These are phyloP conservation scores for Podila epicladia DNA, from an alignment of 192 early-diverging fungal species.

Conservation along the genomic window DNA sequence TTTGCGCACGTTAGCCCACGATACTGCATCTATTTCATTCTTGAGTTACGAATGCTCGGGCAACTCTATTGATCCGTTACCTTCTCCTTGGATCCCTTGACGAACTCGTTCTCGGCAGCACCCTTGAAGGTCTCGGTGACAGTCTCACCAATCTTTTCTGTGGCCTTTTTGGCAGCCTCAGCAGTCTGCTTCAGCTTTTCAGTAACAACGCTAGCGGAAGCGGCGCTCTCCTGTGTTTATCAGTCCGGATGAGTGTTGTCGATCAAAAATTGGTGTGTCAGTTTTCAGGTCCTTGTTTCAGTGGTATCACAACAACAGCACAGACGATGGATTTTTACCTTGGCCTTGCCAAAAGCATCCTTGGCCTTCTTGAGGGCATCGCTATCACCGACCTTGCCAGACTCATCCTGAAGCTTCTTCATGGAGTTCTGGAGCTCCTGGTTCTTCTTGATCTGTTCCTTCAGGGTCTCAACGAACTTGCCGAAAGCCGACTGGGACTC, in stretches of 20 bases:
- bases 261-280: background rate
- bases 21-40: too few species aligned
- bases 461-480: constrained; percentile 88
- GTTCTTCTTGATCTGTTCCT: constrained; percentile 94
- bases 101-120: constrained; percentile 78
- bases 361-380: constrained; percentile 91
- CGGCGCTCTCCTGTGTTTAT: constrained; percentile 49
- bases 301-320: background rate
- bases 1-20: too few species aligned
- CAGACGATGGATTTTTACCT: constrained; percentile 53
- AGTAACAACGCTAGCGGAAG: constrained; percentile 44
- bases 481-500: constrained; percentile 49
- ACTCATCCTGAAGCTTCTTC: constrained; percentile 87
- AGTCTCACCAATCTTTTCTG: constrained; percentile 71
- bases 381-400: constrained; percentile 83
- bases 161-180: constrained; percentile 76
- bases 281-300: background rate
- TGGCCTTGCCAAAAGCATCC: constrained; percentile 69
- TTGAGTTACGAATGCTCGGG: too few species aligned
- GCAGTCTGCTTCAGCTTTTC: constrained; percentile 67
- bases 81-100: constrained; percentile 80
- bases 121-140: constrained; percentile 73
- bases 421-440: constrained; percentile 92
- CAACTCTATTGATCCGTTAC: constrained; percentile 40
- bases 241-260: too few species aligned